A percentile compares a stretch with the other conserved stretches of the same genome.
These are phyloP conservation scores for Pseudogymnoascus sp. DNA, from an alignment of 2,329 filamentous ascomycete species.

Conservation along the genomic window DNA sequence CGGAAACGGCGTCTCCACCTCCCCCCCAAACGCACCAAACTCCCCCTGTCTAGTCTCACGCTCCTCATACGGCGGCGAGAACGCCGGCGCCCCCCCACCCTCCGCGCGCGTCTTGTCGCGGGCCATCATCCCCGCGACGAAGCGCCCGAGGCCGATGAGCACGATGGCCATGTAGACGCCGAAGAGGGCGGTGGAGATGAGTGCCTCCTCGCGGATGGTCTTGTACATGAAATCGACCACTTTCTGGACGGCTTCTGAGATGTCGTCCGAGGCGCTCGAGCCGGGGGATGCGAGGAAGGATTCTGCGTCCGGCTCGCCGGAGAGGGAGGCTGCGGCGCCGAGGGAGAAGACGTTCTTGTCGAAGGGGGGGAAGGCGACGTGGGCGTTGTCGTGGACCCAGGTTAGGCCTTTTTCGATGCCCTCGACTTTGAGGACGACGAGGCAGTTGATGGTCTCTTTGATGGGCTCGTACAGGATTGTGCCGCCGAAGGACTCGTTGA, in stretches of 20 bases:
- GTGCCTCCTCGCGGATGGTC: conserved; percentile 65
- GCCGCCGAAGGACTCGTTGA: conserved; percentile 72
- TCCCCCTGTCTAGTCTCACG: neutral
- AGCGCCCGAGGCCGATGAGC: conserved; percentile 63
- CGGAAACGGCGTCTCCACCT: neutral
- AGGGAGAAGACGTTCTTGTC: conserved; percentile 74
- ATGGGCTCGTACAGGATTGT: conserved; percentile 75
- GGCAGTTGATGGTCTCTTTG: conserved; percentile 70
- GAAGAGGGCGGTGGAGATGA: conserved; percentile 69
- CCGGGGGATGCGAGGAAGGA: conserved; percentile 73
- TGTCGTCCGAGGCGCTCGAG: conserved; percentile 67
- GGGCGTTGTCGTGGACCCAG: conserved; percentile 83
- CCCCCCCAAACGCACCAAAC: neutral
- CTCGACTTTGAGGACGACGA: conserved; percentile 81
- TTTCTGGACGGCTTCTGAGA: conserved; percentile 65
- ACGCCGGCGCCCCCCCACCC: conserved; percentile 34
- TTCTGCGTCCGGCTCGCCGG: conserved; percentile 50
- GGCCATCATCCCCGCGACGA: conserved; percentile 50
- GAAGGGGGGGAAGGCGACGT: conserved; percentile 72
- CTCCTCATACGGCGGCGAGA: neutral
- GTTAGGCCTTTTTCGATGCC: conserved; percentile 81
- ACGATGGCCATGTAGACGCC: conserved; percentile 71
- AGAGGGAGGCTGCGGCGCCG: conserved; percentile 57
- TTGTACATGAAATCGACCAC: conserved; percentile 61
- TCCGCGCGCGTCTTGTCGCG: conserved; percentile 54